Conservation (phyloP, 2,329 filamentous ascomycete species). For the Calonectria pseudoreteaudii region DNA sequence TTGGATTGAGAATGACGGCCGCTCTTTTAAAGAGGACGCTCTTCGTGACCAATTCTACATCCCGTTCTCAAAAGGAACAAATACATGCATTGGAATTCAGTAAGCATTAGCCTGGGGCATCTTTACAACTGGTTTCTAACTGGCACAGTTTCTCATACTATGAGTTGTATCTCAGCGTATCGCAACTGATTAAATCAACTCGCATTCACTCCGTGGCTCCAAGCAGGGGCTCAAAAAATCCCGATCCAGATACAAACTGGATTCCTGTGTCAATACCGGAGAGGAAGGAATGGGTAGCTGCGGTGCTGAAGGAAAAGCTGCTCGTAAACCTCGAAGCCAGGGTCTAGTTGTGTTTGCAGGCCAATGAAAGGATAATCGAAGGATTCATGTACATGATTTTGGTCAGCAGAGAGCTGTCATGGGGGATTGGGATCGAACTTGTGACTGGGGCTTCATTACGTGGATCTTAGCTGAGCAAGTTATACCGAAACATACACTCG, state of each 20-base stretch:
- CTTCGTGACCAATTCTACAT: conserved; percentile 44
- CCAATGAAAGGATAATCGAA: neutral
- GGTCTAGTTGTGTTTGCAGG: neutral
- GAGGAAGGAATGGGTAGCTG: conserved; percentile 39
- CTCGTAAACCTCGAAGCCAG: neutral
- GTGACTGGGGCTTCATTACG: neutral
- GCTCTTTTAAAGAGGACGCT: conserved; percentile 20
- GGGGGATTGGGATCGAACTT: neutral
- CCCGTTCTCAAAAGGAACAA: conserved; percentile 45
- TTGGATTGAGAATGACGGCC: conserved; percentile 34
- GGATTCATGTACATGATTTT: neutral
- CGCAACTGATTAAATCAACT: conserved; percentile 15
- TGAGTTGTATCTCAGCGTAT: conserved; percentile 29
- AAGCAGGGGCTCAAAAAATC: neutral
- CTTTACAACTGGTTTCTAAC: neutral
- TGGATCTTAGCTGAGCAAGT: neutral
- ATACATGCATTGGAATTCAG: conserved; percentile 44
- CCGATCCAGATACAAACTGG: conserved; percentile 16
- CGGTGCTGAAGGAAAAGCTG: conserved; percentile 17
- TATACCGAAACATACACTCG: neutral
- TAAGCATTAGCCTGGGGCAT: conserved; percentile 22
- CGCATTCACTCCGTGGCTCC: neutral
- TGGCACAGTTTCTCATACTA: conserved; percentile 27
- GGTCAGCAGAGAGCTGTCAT: neutral
- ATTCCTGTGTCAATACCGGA: conserved; percentile 30